Percentiles rank a stretch among this genome's conserved stretches.
Conservation (phyloP, 768 basidiomycete genomes). For the Xerocomellus amylosporus region DNA sequence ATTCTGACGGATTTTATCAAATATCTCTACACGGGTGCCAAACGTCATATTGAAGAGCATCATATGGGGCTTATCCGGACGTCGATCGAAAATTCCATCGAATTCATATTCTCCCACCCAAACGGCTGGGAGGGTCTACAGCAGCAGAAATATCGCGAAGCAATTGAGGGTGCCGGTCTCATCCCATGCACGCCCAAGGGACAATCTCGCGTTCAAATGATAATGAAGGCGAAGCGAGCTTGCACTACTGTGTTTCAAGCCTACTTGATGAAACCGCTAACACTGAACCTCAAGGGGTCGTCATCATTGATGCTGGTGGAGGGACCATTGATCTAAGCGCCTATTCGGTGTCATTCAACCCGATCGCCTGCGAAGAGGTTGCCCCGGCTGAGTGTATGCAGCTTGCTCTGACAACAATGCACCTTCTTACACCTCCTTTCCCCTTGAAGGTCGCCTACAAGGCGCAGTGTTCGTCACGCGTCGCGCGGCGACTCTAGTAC, state of each 20-base stretch:
- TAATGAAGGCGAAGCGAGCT: slow-evolving; percentile 26
- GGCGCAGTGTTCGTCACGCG: slow-evolving; percentile 49
- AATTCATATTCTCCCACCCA: slow-evolving; percentile 25
- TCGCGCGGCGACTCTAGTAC: slow-evolving; percentile 26
- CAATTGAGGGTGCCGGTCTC: slow-evolving; percentile 25
- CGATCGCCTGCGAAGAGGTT: slow-evolving; percentile 32
- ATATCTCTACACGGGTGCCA: slow-evolving; percentile 7
- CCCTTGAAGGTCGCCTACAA: slow-evolving; percentile 38
- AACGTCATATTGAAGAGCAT: slow-evolving; percentile 2
- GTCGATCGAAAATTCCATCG: slow-evolving; percentile 13
- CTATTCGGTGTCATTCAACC: slow-evolving; percentile 25
- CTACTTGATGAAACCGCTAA: slow-evolving; percentile 16
- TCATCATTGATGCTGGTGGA: slow-evolving; percentile 45
- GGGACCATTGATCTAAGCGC: slow-evolving; percentile 38
- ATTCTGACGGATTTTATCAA: slow-evolving; percentile 24
- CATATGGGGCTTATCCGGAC: slow-evolving; percentile 14
- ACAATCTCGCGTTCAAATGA: slow-evolving; percentile 16
- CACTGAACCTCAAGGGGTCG: slow-evolving; percentile 31
- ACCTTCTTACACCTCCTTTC: background rate
- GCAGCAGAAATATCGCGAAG: slow-evolving; percentile 20
- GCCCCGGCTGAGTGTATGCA: slow-evolving; percentile 28
- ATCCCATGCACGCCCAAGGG: slow-evolving; percentile 9
- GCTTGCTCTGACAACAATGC: background rate
- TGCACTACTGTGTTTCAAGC: slow-evolving; percentile 40
- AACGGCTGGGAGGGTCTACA: slow-evolving; percentile 30